These are phyloP conservation scores for Phytophthora megakarya DNA, from an alignment of 352 stramenopile species.

Conservation along the genomic window DNA sequence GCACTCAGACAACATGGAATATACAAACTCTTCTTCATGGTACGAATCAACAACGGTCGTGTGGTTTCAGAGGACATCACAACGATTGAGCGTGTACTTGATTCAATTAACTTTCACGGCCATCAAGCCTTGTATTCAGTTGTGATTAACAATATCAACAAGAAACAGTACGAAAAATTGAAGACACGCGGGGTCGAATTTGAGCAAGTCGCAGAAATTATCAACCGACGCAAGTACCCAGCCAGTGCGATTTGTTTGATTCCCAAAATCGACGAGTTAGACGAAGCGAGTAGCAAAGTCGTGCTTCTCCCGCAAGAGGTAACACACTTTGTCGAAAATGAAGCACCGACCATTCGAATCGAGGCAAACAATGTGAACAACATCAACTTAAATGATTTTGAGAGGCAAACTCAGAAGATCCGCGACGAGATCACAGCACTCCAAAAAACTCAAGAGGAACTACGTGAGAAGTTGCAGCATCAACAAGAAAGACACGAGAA, in stretches of 20 bases:
- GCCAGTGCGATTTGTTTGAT: conserved; percentile 20
- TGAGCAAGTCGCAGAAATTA: conserved; percentile 4
- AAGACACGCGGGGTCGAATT: conserved; percentile 12
- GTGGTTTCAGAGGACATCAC: conserved; percentile 22
- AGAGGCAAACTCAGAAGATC: no score
- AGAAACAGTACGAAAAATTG: conserved; percentile 12
- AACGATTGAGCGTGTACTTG: conserved; percentile 30
- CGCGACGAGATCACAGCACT: no score
- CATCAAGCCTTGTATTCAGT: conserved; percentile 21
- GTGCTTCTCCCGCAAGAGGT: neutral
- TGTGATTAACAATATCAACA: conserved; percentile 30
- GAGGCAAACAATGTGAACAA: neutral
- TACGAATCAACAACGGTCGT: conserved; percentile 25
- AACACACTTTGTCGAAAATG: neutral
- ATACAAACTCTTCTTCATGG: conserved; percentile 39
- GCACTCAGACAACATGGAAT: conserved; percentile 15
- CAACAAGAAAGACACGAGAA: no score
- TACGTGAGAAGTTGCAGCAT: neutral
- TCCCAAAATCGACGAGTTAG: neutral
- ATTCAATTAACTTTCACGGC: no score
- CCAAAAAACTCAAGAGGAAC: no score
- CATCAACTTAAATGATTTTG: neutral
- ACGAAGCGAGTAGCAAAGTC: neutral
- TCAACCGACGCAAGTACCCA: conserved; percentile 13
- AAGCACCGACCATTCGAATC: neutral